phyloP scores from a whole-genome alignment of 2,329 filamentous ascomycete genomes.

The Aspergillus caelatus region DNA sequence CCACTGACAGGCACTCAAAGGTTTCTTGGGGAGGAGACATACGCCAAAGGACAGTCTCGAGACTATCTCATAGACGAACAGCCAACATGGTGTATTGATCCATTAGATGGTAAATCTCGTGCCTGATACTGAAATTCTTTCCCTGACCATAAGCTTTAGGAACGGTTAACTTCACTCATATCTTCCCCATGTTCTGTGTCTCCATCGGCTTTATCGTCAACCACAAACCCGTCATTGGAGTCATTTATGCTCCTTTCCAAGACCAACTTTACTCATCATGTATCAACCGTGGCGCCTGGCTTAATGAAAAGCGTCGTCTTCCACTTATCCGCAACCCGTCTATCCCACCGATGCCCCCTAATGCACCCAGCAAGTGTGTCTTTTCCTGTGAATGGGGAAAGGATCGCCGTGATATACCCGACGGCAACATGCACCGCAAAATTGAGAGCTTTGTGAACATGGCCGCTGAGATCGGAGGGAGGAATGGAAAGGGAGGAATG shows the following conservation, averaged over 20 bases:
- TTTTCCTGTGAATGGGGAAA: constrained; percentile 82
- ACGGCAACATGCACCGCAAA: constrained; percentile 71
- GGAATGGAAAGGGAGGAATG: constrained; percentile 72
- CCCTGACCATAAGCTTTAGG: constrained; percentile 36
- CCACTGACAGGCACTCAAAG: constrained; percentile 40
- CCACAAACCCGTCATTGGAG: constrained; percentile 65
- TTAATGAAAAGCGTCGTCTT: constrained; percentile 65
- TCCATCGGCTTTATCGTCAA: constrained; percentile 70
- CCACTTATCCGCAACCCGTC: constrained; percentile 64
- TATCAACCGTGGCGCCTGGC: constrained; percentile 66
- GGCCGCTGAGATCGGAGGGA: constrained; percentile 66
- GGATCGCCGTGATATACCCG: constrained; percentile 66
- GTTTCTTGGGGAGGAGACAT: constrained; percentile 77
- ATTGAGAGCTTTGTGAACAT: constrained; percentile 76
- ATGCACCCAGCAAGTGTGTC: constrained; percentile 69
- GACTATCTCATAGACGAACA: constrained; percentile 66
- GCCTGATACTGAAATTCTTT: neutral
- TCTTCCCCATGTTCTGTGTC: constrained; percentile 81
- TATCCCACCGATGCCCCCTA: constrained; percentile 64
- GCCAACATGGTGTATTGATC: constrained; percentile 77
- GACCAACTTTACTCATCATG: constrained; percentile 71
- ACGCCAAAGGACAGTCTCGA: constrained; percentile 68
- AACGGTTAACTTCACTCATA: constrained; percentile 79
- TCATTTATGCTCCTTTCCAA: constrained; percentile 73
- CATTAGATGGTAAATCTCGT: constrained; percentile 62